These are phyloP conservation scores for baker's yeast (Saccharomyces cerevisiae) DNA, from an alignment of 805 yeast species.

Conservation along the genomic window DNA sequence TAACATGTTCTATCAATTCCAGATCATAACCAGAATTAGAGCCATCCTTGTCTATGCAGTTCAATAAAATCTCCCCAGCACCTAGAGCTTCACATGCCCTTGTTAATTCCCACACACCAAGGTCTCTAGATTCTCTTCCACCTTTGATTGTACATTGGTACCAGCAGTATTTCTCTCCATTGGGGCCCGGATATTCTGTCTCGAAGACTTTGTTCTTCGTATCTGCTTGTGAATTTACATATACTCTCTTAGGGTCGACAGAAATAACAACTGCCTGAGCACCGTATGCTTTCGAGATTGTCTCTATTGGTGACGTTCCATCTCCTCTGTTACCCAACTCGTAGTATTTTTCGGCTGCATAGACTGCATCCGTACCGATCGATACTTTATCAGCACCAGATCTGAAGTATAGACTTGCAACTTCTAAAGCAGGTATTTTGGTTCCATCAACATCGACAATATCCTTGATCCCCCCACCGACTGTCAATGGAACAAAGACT, in stretches of 20 bases:
- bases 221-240: slow-evolving; percentile 49
- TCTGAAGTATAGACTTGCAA: slow-evolving; percentile 83
- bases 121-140: slow-evolving; percentile 81
- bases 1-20: slow-evolving; percentile 74
- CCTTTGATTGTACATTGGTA: slow-evolving; percentile 95
- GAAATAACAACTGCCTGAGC: slow-evolving; percentile 96
- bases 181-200: slow-evolving; percentile 68
- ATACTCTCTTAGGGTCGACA: slow-evolving; percentile 91
- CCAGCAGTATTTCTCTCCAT: slow-evolving; percentile 84
- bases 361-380: slow-evolving; percentile 95
- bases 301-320: slow-evolving; percentile 86
- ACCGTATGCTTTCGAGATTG: slow-evolving; percentile 87
- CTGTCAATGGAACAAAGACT: slow-evolving; percentile 92
- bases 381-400: slow-evolving; percentile 98
- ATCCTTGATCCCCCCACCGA: slow-evolving; percentile 96
- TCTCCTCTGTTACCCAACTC: slow-evolving; percentile 46
- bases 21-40: slow-evolving; percentile 89
- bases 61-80: slow-evolving; percentile 89
- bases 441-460: slow-evolving; percentile 80
- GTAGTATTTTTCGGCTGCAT: slow-evolving; percentile 78
- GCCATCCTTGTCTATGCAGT: slow-evolving; percentile 96
- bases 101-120: slow-evolving; percentile 88
- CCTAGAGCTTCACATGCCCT: slow-evolving; percentile 87
- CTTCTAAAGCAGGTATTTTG: slow-evolving; percentile 72
- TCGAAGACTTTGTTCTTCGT: slow-evolving; percentile 57